These are phyloP conservation scores for Cryptococcus sp. DNA, from an alignment of 1,284 basidiomycete species.

Conservation along the genomic window DNA sequence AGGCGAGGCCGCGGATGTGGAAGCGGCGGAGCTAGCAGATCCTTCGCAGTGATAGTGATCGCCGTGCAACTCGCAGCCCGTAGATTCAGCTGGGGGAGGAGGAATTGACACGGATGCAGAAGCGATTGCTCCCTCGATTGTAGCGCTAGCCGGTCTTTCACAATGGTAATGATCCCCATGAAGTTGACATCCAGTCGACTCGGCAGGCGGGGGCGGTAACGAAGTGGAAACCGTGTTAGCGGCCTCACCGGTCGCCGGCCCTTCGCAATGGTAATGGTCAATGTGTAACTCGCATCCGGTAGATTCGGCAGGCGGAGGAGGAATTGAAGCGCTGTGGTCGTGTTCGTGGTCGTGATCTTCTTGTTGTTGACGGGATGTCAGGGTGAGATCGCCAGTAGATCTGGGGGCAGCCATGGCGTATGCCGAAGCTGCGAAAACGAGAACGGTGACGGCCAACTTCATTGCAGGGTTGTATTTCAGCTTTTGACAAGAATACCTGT, in stretches of 20 bases:
- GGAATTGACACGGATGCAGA: conserved; percentile 4
- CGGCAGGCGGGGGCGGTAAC: conserved; percentile 19
- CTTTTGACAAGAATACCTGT: background rate
- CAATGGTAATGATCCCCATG: conserved; percentile 30
- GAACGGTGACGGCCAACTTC: background rate
- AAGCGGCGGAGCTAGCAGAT: conserved; percentile 7
- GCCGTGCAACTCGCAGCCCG: conserved; percentile 19
- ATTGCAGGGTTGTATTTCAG: background rate
- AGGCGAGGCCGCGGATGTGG: conserved; percentile 5
- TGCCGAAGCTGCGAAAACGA: background rate
- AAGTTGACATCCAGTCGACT: conserved; percentile 19
- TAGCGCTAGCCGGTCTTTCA: conserved; percentile 15
- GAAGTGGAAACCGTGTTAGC: background rate
- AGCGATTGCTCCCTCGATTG: conserved; percentile 6
- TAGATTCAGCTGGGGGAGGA: conserved; percentile 19
- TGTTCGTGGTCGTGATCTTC: background rate
- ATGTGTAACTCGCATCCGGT: conserved; percentile 20
- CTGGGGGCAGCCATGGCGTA: background rate
- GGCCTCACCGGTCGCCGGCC: conserved; percentile 8
- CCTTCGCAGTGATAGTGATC: conserved; percentile 30
- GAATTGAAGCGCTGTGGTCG: background rate
- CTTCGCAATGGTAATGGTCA: conserved; percentile 30
- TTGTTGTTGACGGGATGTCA: background rate
- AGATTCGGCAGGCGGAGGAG: conserved; percentile 20
- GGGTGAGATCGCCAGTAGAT: background rate